A percentile compares a stretch with the other conserved stretches of the same genome.
Conservation (phyloP, 148 eudicot genomes). For the Hydrangea macrophylla region DNA sequence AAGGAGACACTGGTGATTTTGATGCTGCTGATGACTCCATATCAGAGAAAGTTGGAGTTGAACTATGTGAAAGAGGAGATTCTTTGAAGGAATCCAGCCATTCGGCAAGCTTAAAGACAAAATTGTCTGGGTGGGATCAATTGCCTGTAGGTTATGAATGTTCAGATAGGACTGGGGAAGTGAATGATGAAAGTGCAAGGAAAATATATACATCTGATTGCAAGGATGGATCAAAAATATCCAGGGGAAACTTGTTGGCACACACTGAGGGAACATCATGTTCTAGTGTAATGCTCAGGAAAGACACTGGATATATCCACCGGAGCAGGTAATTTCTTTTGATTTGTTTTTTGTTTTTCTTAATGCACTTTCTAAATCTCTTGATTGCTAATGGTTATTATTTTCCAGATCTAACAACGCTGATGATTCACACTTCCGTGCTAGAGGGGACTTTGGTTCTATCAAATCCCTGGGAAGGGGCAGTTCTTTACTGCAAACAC, state of each 20-base stretch:
- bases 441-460: conserved; percentile 31
- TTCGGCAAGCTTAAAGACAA: conserved; percentile 12
- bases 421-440: conserved; percentile 10
- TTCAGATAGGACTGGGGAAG: conserved; percentile 6
- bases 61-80: conserved; percentile 8
- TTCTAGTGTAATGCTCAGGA: conserved; percentile 27
- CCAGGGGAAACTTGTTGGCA: conserved; percentile 27
- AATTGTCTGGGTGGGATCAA: conserved; percentile 16
- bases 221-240: conserved; percentile 17
- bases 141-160: conserved; percentile 15
- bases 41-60: conserved; percentile 27
- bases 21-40: too few species aligned
- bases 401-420: conserved; percentile 22
- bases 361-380: not conserved
- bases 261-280: conserved; percentile 33
- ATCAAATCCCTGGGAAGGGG: conserved; percentile 33
- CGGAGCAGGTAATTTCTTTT: conserved; percentile 39
- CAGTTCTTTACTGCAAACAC: too few species aligned
- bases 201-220: conserved; percentile 18
- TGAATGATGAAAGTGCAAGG: conserved; percentile 9
- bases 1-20: too few species aligned
- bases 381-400: not conserved
- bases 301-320: too few species aligned
- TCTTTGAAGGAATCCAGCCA: conserved; percentile 12
- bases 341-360: not conserved